Base-by-base conservation (phyloP, 2,329 filamentous ascomycete genomes). In the Fusarium miscanthi region DNA sequence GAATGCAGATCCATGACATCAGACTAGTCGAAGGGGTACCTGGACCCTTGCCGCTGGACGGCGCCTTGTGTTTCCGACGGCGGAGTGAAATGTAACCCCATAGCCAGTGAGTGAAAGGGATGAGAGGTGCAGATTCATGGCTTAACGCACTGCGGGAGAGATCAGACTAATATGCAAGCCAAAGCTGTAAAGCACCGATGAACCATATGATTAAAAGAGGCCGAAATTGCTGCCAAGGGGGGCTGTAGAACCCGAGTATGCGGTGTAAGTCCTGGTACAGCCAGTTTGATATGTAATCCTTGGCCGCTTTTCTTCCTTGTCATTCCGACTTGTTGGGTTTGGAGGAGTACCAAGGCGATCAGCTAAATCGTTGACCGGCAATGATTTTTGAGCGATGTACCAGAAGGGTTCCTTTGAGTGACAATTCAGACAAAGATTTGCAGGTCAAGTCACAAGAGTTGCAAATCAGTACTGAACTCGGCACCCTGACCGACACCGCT, bases 1-100 rank as follows among this genome's bases (percentile, higher is more conserved):
- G 42, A 46, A 30, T 73, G 78, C 66, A 78, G 78, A 80, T 80
- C 78, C 76, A 79, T 80, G 78, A 80, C 78, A 80, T 80, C 78
- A 80, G 71, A 70, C 67, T 60, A 70, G 67, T 72, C 69, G 69
- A 70, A 66, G 51, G 70, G 56, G 52, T 60, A 66, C 59, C 51
- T 51, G 60, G 63, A 70, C 67, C 65, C 66, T 73, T 69, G 70
- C 52, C 62, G 35, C 63, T 70, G 46, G 66, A 63, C 48, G 66
- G 70, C 53, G 69, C 58, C 59, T 59, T 59, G 67, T 70, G 66
- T 73, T 58, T 67, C 70, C 56, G 45, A 63, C 42, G 58, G 63
- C 31, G 64, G 57, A 56, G 57, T 41, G 63, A 54, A 63, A 61
- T 63, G 65, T 31, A 72, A 69, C 59, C 51, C 51, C 49, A 53